Percentiles rank a stretch among this genome's conserved stretches.
Conservation (phyloP, 2,329 filamentous ascomycete species). For the Fragosphaeria purpurea region DNA sequence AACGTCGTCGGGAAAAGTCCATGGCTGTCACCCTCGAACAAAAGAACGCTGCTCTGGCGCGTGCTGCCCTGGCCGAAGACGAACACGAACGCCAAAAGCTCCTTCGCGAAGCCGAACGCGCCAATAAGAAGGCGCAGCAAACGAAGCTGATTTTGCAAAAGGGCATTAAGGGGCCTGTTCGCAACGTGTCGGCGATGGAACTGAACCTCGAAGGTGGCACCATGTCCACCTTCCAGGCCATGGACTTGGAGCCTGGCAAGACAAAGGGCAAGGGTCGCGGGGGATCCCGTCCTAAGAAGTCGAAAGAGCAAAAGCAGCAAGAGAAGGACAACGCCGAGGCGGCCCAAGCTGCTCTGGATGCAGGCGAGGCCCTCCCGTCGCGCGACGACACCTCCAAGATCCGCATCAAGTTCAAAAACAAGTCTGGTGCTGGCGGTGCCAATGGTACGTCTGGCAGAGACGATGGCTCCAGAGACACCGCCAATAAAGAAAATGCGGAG, state of each 20-base stretch:
- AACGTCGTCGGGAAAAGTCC: constrained; percentile 88
- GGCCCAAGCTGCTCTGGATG: constrained; percentile 74
- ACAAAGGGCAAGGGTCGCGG: constrained; percentile 42
- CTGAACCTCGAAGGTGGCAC: constrained; percentile 76
- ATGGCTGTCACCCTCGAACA: constrained; percentile 88
- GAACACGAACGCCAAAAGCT: constrained; percentile 73
- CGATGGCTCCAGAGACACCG: constrained; percentile 30
- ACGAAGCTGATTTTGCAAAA: constrained; percentile 82
- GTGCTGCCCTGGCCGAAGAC: constrained; percentile 68
- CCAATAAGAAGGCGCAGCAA: constrained; percentile 84
- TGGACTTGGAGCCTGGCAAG: constrained; percentile 44
- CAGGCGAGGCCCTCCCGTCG: constrained; percentile 60
- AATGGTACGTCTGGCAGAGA: constrained; percentile 20
- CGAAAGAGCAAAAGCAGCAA: constrained; percentile 75
- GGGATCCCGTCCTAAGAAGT: constrained; percentile 74
- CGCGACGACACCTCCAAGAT: constrained; percentile 50
- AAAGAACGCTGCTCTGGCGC: constrained; percentile 72
- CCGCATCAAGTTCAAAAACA: constrained; percentile 53
- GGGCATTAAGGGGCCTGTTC: constrained; percentile 68
- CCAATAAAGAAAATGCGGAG: constrained; percentile 39
- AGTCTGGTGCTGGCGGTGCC: constrained; percentile 20
- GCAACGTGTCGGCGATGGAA: constrained; percentile 59
- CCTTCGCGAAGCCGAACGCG: constrained; percentile 75
- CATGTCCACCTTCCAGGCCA: constrained; percentile 73
- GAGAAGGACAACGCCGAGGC: constrained; percentile 76